phyloP scores from a whole-genome alignment of 352 stramenopile genomes.

The Plasmopara halstedii region DNA sequence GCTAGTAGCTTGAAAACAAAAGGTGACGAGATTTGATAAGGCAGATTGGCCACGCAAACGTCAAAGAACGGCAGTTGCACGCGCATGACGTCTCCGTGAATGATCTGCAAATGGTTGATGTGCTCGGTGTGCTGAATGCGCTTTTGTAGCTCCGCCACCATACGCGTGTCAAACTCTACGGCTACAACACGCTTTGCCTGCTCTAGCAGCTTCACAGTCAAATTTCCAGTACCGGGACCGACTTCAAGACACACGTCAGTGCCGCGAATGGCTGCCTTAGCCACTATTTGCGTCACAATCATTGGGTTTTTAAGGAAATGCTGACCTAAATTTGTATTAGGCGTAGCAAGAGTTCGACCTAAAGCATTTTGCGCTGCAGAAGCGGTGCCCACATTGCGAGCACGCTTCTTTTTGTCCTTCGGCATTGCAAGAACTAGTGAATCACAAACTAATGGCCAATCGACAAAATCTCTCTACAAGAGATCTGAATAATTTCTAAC shows the following conservation, averaged over 20 bases:
- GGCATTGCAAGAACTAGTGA: conserved; percentile 36
- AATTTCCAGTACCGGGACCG: conserved; percentile 96
- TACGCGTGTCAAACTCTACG: conserved; percentile 98
- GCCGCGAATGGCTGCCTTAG: conserved; percentile 92
- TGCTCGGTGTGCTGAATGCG: conserved; percentile 96
- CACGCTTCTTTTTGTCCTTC: conserved; percentile 88
- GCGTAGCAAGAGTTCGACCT: conserved; percentile 89
- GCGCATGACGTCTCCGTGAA: conserved; percentile 99
- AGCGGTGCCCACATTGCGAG: conserved; percentile 56
- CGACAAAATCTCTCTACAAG: conserved; percentile 14
- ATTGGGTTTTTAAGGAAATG: conserved; percentile 99
- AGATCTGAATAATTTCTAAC: not conserved
- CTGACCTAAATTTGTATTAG: conserved; percentile 96
- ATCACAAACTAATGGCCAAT: conserved; percentile 25
- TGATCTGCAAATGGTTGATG: conserved; percentile 94
- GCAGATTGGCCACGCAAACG: conserved; percentile 98
- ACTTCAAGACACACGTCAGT: conserved; percentile 97
- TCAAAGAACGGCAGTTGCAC: conserved; percentile 99
- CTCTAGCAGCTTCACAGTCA: conserved; percentile 98
- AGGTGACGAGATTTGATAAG: conserved; percentile 98
- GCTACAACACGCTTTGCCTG: conserved; percentile 96
- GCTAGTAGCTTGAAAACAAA: conserved; percentile 99
- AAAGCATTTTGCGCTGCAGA: conserved; percentile 71
- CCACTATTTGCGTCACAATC: conserved; percentile 95
- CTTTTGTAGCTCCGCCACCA: conserved; percentile 99